Conservation (phyloP, 208 protist genomes). For the Trichomonas vaginalis region DNA sequence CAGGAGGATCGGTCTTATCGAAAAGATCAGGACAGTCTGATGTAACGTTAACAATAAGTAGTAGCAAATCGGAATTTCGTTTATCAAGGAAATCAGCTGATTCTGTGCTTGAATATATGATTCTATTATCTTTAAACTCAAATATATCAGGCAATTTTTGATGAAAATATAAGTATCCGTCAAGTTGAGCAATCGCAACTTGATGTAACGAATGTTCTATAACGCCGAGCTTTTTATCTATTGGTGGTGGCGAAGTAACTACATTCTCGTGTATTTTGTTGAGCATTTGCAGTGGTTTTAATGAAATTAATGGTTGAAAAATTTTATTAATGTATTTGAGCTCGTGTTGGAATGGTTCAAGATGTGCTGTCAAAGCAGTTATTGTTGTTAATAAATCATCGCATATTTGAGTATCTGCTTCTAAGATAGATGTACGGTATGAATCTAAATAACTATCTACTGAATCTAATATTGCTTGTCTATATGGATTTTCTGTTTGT, state of each 20-base stretch:
- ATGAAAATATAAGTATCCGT: background rate
- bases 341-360: slow-evolving; percentile 1
- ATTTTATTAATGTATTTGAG: background rate
- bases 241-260: background rate
- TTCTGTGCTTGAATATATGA: background rate
- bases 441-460: background rate
- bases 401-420: background rate
- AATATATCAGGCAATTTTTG: slow-evolving; percentile 9
- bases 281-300: background rate
- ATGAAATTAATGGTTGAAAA: background rate
- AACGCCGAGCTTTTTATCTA: background rate
- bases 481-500: background rate
- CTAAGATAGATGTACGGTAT: background rate
- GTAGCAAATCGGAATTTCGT: background rate
- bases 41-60: background rate
- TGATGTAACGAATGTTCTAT: background rate
- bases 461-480: background rate
- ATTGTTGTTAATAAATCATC: background rate
- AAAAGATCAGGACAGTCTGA: background rate
- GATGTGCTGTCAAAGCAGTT: background rate
- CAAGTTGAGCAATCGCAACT: background rate
- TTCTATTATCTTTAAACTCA: background rate
- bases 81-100: background rate
- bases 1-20: background rate
- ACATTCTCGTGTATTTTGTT: background rate